These are phyloP conservation scores for Achaetomiella virescens DNA, from an alignment of 495 filamentous ascomycete genomes.

Conservation along the genomic window DNA sequence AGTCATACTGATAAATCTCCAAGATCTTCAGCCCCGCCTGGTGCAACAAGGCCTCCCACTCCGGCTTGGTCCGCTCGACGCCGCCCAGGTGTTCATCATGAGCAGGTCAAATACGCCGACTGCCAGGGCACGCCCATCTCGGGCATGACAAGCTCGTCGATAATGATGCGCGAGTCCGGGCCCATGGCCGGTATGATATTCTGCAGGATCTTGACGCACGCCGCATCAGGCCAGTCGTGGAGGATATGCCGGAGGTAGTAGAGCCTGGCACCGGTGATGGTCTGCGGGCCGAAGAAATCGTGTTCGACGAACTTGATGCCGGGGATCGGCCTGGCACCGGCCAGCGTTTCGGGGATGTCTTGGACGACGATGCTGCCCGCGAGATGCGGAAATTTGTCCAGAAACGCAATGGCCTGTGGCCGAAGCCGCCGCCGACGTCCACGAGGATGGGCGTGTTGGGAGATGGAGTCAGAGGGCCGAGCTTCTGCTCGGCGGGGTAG, in stretches of 20 bases:
- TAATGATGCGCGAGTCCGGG: not conserved
- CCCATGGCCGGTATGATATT: slow-evolving; percentile 1
- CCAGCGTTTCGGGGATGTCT: slow-evolving; percentile 41
- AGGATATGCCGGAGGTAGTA: slow-evolving; percentile 42
- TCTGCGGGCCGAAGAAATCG: slow-evolving; percentile 38
- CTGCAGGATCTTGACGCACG: slow-evolving; percentile 31
- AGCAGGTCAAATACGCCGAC: not conserved
- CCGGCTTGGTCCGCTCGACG: not conserved
- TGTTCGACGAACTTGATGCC: slow-evolving; percentile 42
- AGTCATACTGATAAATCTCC: not conserved
- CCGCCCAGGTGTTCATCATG: not conserved
- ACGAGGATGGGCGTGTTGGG: slow-evolving; percentile 35
- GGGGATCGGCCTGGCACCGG: slow-evolving; percentile 26
- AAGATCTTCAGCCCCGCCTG: not conserved
- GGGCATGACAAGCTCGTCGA: not conserved
- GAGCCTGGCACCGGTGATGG: slow-evolving; percentile 39
- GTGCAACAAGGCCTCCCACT: not conserved
- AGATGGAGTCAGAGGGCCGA: not conserved
- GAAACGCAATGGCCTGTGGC: slow-evolving; percentile 48
- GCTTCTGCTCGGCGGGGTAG: slow-evolving; percentile 19
- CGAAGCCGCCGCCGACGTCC: slow-evolving; percentile 49
- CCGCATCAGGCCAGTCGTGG: slow-evolving; percentile 43
- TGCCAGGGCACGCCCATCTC: not conserved
- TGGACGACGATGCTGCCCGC: slow-evolving; percentile 47
- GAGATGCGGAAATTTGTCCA: slow-evolving; percentile 36